Evolutionary conservation across 108 stramenopile genomes (phyloP).

Genomic region (Tribonema minus): DNA sequence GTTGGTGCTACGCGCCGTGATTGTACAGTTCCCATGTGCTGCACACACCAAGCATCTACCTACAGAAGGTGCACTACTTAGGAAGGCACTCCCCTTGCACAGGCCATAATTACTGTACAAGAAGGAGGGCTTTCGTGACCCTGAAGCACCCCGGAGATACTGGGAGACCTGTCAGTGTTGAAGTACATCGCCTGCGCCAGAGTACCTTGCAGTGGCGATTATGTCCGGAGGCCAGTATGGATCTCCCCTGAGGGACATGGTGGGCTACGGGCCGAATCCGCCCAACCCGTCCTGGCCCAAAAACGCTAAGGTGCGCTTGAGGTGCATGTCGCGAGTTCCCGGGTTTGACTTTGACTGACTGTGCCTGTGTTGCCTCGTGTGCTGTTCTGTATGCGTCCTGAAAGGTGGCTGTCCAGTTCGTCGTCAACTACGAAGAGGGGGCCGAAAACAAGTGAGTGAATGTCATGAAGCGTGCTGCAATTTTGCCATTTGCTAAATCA

Average conservation of each 20-base stretch:
- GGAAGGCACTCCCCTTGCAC: too few species aligned
- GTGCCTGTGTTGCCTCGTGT: not conserved
- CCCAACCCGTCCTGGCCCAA: conserved; percentile 71
- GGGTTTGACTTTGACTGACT: not conserved
- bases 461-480: not conserved
- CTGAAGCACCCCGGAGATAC: too few species aligned
- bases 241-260: conserved; percentile 61
- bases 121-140: too few species aligned
- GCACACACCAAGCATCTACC: too few species aligned
- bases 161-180: too few species aligned
- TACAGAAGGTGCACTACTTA: too few species aligned
- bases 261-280: conserved; percentile 71
- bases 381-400: not conserved
- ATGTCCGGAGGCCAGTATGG: too few species aligned
- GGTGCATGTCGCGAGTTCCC: not conserved
- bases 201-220: too few species aligned
- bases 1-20: too few species aligned
- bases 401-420: conserved; percentile 74
- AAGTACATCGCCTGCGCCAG: too few species aligned
- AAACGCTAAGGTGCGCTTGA: not conserved
- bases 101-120: too few species aligned
- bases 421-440: conserved; percentile 93
- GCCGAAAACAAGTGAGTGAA: conserved; percentile 59
- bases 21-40: too few species aligned
- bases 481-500: conserved; percentile 56